Conservation (phyloP, 352 stramenopile species). For the Globisporangium carolinianum region DNA sequence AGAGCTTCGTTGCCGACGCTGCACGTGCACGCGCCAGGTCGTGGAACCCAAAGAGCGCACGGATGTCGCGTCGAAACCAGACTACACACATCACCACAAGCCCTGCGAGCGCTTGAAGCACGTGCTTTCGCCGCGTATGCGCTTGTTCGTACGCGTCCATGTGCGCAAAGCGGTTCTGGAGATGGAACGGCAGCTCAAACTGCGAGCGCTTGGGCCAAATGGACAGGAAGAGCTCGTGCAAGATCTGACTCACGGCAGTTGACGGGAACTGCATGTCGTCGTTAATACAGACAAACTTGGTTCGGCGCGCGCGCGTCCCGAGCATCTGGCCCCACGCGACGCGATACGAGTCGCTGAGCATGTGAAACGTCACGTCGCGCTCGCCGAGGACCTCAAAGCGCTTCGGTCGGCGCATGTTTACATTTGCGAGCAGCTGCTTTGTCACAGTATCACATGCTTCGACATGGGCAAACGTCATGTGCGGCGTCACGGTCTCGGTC, state of each 20-base stretch:
- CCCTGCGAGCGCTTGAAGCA: slow-evolving; percentile 18
- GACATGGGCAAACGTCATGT: slow-evolving; percentile 64
- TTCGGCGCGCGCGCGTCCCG: slow-evolving; percentile 82
- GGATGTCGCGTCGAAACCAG: slow-evolving; percentile 51
- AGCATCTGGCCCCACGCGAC: slow-evolving; percentile 90
- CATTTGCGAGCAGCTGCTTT: slow-evolving; percentile 51
- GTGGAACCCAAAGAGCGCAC: slow-evolving; percentile 58
- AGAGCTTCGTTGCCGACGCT: slow-evolving; percentile 59
- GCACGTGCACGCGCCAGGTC: slow-evolving; percentile 55
- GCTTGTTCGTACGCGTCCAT: slow-evolving; percentile 71
- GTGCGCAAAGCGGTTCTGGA: slow-evolving; percentile 83
- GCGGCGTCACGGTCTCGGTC: slow-evolving; percentile 63
- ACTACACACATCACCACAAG: slow-evolving; percentile 36
- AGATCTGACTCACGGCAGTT: slow-evolving; percentile 67
- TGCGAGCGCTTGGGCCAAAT: slow-evolving; percentile 89
- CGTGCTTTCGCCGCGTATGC: slow-evolving; percentile 35
- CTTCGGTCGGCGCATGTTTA: slow-evolving; percentile 64
- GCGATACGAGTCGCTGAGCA: slow-evolving; percentile 90
- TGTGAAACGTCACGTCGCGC: slow-evolving; percentile 92
- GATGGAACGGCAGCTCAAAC: slow-evolving; percentile 88
- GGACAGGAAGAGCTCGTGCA: slow-evolving; percentile 90
- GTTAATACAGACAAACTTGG: slow-evolving; percentile 96
- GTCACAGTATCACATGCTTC: slow-evolving; percentile 38
- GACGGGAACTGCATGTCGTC: slow-evolving; percentile 92
- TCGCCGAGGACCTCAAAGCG: slow-evolving; percentile 66